These are phyloP conservation scores for Yarrowia divulgata DNA, from an alignment of 805 yeast genomes.

Conservation along the genomic window DNA sequence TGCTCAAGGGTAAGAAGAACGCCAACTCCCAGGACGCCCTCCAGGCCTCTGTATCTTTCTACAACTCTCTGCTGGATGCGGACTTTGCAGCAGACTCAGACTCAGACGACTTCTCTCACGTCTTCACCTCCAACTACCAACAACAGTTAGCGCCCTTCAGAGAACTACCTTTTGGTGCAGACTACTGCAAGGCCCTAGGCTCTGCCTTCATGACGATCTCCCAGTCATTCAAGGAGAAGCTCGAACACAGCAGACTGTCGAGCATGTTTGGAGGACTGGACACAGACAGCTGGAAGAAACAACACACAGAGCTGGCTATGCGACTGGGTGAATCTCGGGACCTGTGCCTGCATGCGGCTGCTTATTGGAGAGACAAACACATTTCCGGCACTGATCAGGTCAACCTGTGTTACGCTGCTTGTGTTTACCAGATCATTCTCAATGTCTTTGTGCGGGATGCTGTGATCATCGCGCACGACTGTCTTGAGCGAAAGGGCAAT, in stretches of 20 bases:
- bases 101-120: slow-evolving; percentile 20
- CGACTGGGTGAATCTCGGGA: slow-evolving; percentile 16
- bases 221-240: slow-evolving; percentile 29
- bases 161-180: slow-evolving; percentile 36
- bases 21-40: slow-evolving; percentile 17
- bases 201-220: slow-evolving; percentile 32
- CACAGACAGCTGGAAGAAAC: slow-evolving; percentile 34
- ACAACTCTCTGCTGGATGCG: slow-evolving; percentile 14
- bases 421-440: slow-evolving; percentile 36
- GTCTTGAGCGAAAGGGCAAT: slow-evolving; percentile 20
- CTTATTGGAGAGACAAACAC: slow-evolving; percentile 19
- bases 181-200: slow-evolving; percentile 31
- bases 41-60: slow-evolving; percentile 20
- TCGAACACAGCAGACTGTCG: slow-evolving; percentile 21
- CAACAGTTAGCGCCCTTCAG: slow-evolving; percentile 26
- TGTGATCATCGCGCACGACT: slow-evolving; percentile 15
- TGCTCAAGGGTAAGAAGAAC: slow-evolving; percentile 31
- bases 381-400: slow-evolving; percentile 32
- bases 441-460: slow-evolving; percentile 10
- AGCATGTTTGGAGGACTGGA: slow-evolving; percentile 16
- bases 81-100: slow-evolving; percentile 9
- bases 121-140: slow-evolving; percentile 22
- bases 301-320: slow-evolving; percentile 27
- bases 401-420: slow-evolving; percentile 25
- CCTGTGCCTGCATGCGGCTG: slow-evolving; percentile 26